A percentile compares a stretch with the other conserved stretches of the same genome.
Conservation (phyloP, 495 filamentous ascomycete genomes). For the Penicillium crystallinum region DNA sequence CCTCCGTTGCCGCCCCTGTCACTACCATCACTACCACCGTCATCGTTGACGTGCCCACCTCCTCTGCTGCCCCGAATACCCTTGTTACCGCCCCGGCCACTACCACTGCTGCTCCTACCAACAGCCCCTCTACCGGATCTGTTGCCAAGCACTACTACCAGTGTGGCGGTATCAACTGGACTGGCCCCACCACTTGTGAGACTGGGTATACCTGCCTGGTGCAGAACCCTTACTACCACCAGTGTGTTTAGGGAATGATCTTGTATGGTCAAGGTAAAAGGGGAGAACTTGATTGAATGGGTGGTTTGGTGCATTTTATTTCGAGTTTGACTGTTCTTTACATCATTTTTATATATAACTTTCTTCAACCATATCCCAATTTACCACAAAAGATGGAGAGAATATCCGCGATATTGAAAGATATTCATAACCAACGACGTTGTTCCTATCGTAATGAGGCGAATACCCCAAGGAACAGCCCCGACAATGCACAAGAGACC, state of each 20-base stretch:
- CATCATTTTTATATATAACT: not conserved
- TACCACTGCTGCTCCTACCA: slow-evolving; percentile 11
- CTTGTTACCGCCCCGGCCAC: slow-evolving; percentile 13
- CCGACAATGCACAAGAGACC: not conserved
- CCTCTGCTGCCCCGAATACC: slow-evolving; percentile 14
- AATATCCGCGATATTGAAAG: not conserved
- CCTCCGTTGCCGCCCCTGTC: not conserved
- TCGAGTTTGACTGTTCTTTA: not conserved
- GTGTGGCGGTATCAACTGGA: slow-evolving; percentile 50
- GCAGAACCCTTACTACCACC: slow-evolving; percentile 48
- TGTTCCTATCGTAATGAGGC: not conserved
- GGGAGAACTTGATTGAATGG: not conserved
- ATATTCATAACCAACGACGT: not conserved
- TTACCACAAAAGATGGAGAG: not conserved
- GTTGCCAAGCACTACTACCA: slow-evolving; percentile 34
- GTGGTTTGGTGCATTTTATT: slow-evolving; percentile 1
- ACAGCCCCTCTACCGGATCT: slow-evolving; percentile 13
- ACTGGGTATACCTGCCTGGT: slow-evolving; percentile 39
- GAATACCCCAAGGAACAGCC: not conserved
- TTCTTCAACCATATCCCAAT: not conserved
- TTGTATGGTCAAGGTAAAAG: not conserved
- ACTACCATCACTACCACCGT: not conserved
- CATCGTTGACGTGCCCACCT: slow-evolving; percentile 9
- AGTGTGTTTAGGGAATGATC: slow-evolving; percentile 37
- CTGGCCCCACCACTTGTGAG: slow-evolving; percentile 42